phyloP scores from a whole-genome alignment of 1,284 basidiomycete species.

The Malassezia obtusa region DNA sequence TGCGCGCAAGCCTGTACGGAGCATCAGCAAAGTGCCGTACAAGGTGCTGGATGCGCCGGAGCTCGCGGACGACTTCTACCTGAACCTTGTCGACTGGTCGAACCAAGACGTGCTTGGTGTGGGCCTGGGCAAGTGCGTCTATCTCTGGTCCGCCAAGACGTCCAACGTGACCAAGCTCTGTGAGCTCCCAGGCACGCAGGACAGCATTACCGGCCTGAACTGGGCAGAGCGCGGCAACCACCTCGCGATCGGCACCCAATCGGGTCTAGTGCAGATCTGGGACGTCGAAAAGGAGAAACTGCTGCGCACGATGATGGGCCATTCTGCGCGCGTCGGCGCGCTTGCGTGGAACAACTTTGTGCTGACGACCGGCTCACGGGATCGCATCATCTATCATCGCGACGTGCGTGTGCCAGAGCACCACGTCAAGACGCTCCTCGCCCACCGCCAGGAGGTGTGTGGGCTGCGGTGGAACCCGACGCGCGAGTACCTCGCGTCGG shows the following conservation, averaged over 20 bases:
- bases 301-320: conserved; percentile 72
- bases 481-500: conserved; percentile 72
- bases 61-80: conserved; percentile 86
- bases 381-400: conserved; percentile 79
- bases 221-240: conserved; percentile 61
- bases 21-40: conserved; percentile 88
- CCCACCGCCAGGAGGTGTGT: conserved; percentile 90
- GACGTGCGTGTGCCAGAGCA: conserved; percentile 68
- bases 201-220: conserved; percentile 36
- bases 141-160: conserved; percentile 92
- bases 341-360: conserved; percentile 87
- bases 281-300: conserved; percentile 72
- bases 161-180: conserved; percentile 83
- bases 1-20: conserved; percentile 68
- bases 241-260: conserved; percentile 81
- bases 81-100: conserved; percentile 96
- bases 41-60: conserved; percentile 95
- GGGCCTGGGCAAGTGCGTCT: conserved; percentile 81
- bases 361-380: conserved; percentile 80
- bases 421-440: conserved; percentile 67
- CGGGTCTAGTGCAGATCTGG: conserved; percentile 82
- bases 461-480: conserved; percentile 83
- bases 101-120: conserved; percentile 88
- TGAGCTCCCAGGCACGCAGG: conserved; percentile 55
- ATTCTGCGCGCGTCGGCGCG: conserved; percentile 77